phyloP scores from a whole-genome alignment of 2,329 filamentous ascomycete species.

The Fusarium sp. region DNA sequence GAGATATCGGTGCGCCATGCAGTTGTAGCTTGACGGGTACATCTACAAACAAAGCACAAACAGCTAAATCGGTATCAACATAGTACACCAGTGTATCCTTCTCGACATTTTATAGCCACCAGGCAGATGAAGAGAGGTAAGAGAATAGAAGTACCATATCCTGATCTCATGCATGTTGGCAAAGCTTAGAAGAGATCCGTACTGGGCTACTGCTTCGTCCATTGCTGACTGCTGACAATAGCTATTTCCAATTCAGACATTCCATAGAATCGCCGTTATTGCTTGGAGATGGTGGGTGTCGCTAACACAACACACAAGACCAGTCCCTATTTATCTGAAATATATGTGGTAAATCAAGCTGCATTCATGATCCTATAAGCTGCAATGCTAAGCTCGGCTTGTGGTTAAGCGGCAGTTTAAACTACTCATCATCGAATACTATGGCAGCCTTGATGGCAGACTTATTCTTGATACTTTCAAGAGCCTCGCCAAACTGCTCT shows the following conservation, averaged over 20 bases:
- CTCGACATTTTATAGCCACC: too few relatives aligned
- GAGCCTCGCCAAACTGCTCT: constrained; percentile 77
- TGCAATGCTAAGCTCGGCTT: not conserved
- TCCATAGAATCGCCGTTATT: too few relatives aligned
- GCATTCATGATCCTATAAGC: not conserved
- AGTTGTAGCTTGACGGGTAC: too few relatives aligned
- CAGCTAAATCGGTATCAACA: too few relatives aligned
- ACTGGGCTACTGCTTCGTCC: too few relatives aligned
- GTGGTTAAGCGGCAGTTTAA: constrained; percentile 1
- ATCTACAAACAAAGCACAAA: too few relatives aligned
- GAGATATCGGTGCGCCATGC: too few relatives aligned
- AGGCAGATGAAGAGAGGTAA: not conserved
- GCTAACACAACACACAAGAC: too few relatives aligned
- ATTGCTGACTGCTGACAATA: constrained; percentile 9
- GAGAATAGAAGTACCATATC: not conserved
- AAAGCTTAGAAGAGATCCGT: not conserved
- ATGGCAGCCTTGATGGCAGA: constrained; percentile 79
- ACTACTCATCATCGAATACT: constrained; percentile 67
- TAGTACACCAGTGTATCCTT: too few relatives aligned
- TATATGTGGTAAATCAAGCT: too few relatives aligned
- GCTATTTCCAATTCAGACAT: not conserved
- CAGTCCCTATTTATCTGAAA: too few relatives aligned
- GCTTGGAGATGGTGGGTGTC: too few relatives aligned
- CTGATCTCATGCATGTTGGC: not conserved
- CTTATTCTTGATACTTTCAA: constrained; percentile 78